These are phyloP conservation scores for Pichia pseudocactophila DNA, from an alignment of 805 yeast species.

Conservation along the genomic window DNA sequence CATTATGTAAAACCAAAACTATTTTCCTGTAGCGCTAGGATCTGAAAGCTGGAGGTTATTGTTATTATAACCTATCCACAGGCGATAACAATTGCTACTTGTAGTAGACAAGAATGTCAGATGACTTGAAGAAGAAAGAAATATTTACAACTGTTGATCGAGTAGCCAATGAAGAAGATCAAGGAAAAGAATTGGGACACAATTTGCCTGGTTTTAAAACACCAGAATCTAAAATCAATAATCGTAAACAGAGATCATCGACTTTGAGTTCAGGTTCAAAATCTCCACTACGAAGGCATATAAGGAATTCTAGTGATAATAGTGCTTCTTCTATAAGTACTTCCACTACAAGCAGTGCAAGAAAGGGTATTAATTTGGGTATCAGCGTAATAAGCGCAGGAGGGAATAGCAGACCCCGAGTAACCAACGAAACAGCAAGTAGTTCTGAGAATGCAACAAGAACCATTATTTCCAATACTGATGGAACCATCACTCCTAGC, in stretches of 20 bases:
- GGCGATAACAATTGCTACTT: no score
- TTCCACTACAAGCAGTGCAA: slow-evolving; percentile 11
- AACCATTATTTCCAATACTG: not conserved
- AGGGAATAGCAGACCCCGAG: not conserved
- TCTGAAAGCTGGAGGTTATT: no score
- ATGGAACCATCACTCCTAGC: not conserved
- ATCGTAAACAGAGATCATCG: slow-evolving; percentile 12
- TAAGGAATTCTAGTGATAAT: slow-evolving; percentile 19
- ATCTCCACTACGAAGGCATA: slow-evolving; percentile 13
- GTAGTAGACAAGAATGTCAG: no score
- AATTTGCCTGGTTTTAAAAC: slow-evolving; percentile 1
- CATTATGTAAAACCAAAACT: no score
- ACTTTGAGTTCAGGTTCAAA: slow-evolving; percentile 11
- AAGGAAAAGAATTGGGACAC: not conserved
- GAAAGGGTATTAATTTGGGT: slow-evolving; percentile 26
- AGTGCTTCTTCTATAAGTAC: slow-evolving; percentile 11
- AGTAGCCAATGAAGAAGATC: not conserved
- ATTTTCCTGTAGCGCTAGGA: no score
- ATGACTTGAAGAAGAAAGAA: no score
- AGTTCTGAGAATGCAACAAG: not conserved
- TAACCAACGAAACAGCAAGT: not conserved
- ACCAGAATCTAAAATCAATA: not conserved
- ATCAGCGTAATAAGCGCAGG: slow-evolving; percentile 20
- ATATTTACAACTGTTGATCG: not conserved
- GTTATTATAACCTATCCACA: no score